Conservation (phyloP, 352 stramenopile species). For the Elongisporangium senticosum region DNA sequence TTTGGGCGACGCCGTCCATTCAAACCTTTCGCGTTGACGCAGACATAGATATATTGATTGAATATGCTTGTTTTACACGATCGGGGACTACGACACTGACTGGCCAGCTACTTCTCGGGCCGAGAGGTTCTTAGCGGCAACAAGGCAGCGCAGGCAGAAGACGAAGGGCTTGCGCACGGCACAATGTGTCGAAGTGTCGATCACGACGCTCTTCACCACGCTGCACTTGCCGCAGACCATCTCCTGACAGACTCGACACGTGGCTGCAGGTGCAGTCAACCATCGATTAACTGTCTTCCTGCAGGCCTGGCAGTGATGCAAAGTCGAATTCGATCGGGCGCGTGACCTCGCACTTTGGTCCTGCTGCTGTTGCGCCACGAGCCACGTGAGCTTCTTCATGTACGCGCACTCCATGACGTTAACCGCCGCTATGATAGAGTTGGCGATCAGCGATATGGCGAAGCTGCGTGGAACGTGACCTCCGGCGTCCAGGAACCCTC, state of each 20-base stretch:
- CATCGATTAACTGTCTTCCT: too few species aligned
- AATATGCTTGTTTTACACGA: too few species aligned
- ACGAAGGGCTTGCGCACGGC: conserved; percentile 31
- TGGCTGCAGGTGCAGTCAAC: background rate
- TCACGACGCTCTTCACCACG: conserved; percentile 48
- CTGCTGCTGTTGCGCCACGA: conserved; percentile 8
- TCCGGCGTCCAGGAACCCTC: conserved; percentile 28
- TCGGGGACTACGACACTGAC: too few species aligned
- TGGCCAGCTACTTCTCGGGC: conserved; percentile 33
- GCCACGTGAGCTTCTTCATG: conserved; percentile 54
- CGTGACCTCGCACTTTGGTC: conserved; percentile 4
- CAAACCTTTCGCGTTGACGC: too few species aligned
- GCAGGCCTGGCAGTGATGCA: conserved; percentile 22
- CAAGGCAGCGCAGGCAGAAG: conserved; percentile 43
- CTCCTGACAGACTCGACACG: conserved; percentile 41
- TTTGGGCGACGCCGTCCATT: too few species aligned
- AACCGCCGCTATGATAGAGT: conserved; percentile 32
- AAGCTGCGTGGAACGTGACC: conserved; percentile 29
- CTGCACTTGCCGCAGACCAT: conserved; percentile 47
- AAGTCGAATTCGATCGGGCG: conserved; percentile 22
- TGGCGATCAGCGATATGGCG: conserved; percentile 18
- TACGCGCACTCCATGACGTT: conserved; percentile 45
- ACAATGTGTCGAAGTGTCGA: conserved; percentile 30
- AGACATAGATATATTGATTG: too few species aligned
- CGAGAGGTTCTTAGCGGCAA: conserved; percentile 38